Percentiles rank a stretch among this genome's conserved stretches.
phyloP scores from a whole-genome alignment of 176 grass and related monocot genomes.

The Raddia guianensis region DNA sequence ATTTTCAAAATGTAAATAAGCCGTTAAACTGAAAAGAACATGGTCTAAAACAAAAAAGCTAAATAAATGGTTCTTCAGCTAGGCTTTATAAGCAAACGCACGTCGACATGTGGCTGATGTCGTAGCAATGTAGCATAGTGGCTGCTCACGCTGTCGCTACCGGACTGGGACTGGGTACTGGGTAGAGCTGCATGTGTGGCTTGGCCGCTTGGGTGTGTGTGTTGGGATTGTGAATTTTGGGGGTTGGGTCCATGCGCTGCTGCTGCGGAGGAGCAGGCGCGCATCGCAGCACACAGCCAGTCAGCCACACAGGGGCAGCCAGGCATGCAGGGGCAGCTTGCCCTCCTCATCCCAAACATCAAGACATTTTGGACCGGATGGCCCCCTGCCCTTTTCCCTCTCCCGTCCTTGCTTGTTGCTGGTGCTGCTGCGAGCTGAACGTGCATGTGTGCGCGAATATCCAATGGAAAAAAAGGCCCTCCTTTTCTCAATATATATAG shows the following conservation, averaged over 20 bases:
- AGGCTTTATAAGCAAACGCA: background rate
- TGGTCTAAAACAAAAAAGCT: too few species aligned
- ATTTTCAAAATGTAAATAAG: too few species aligned
- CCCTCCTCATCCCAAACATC: slow-evolving; percentile 32
- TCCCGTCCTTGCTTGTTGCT: background rate
- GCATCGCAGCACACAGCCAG: too few species aligned
- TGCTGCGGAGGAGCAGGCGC: background rate
- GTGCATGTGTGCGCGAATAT: background rate
- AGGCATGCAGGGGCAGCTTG: slow-evolving; percentile 17
- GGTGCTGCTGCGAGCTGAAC: background rate
- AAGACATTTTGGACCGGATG: slow-evolving; percentile 5
- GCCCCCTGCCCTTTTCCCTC: background rate
- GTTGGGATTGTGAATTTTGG: background rate
- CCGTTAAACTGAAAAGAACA: too few species aligned
- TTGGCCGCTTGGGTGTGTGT: background rate
- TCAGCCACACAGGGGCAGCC: background rate
- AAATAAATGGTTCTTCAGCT: too few species aligned
- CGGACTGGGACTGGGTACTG: background rate
- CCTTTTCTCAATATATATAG: too few species aligned
- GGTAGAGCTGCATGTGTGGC: background rate
- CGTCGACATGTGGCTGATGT: background rate
- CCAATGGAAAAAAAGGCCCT: too few species aligned
- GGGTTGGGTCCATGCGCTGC: background rate
- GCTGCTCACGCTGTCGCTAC: background rate
- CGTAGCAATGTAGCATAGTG: background rate